These are phyloP conservation scores for Silene vulgaris DNA, from an alignment of 179 eudicot species.

Conservation along the genomic window DNA sequence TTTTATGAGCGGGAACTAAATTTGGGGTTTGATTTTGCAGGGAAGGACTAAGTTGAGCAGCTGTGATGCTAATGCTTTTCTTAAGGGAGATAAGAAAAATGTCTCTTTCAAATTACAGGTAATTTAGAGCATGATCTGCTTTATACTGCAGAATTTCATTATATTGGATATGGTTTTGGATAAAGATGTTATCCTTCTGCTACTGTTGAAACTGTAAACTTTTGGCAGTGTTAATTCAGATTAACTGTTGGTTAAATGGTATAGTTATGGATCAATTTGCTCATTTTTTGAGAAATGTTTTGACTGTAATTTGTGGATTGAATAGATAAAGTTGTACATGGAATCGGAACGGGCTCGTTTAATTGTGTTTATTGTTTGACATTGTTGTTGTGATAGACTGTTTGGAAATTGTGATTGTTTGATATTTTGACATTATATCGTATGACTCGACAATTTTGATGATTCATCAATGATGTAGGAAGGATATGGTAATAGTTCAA, in stretches of 20 bases:
- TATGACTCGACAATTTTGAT: background rate
- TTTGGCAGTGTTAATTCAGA: background rate
- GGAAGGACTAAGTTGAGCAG: slow-evolving; percentile 35
- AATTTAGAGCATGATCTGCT: background rate
- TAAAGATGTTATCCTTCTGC: background rate
- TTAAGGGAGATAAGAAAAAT: slow-evolving; percentile 36
- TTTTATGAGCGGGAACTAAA: no score
- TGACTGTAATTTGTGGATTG: background rate
- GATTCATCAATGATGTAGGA: background rate
- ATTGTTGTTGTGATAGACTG: background rate
- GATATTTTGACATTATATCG: background rate
- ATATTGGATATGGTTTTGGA: background rate
- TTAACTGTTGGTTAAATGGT: background rate
- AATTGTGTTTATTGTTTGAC: background rate
- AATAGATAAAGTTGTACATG: background rate
- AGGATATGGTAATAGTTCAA: background rate
- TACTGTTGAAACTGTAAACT: background rate
- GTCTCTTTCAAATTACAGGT: slow-evolving; percentile 48
- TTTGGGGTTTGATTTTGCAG: slow-evolving; percentile 27
- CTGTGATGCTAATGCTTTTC: slow-evolving; percentile 34
- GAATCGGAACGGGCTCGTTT: background rate
- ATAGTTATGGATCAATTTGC: background rate
- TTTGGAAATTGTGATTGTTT: background rate
- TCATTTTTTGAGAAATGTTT: background rate
- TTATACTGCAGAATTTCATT: background rate